Percentiles rank a stretch among this genome's conserved stretches.
These are phyloP conservation scores for Xylaria arbuscula DNA, from an alignment of 2,329 filamentous ascomycete species.

Conservation along the genomic window DNA sequence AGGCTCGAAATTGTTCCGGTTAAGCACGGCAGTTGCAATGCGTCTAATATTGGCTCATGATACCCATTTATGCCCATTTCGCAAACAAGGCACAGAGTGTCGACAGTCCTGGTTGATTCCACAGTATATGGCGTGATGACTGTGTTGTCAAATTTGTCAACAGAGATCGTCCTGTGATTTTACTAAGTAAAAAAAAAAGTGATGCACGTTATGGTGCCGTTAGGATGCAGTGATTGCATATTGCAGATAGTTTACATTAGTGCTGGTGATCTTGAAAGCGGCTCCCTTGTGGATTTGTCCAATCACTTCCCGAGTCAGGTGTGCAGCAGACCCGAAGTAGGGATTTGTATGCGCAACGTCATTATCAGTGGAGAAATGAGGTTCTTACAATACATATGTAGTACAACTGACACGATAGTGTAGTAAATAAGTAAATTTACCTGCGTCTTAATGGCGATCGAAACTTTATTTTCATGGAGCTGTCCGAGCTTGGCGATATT, in stretches of 20 bases:
- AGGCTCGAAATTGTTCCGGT: conserved; percentile 9
- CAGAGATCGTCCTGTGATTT: conserved; percentile 9
- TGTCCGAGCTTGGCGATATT: conserved; percentile 4
- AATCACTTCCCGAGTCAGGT: conserved; percentile 11
- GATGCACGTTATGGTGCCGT: not conserved
- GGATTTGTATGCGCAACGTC: not conserved
- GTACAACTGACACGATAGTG: too few species aligned
- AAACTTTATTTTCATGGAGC: not conserved
- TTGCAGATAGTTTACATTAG: not conserved
- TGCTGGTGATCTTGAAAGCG: conserved; percentile 20
- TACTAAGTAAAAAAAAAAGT: not conserved
- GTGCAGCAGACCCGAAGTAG: not conserved
- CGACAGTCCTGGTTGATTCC: not conserved
- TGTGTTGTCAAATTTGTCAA: conserved; percentile 8
- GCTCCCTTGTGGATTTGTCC: conserved; percentile 12
- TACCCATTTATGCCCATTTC: conserved; percentile 2
- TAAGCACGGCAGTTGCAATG: not conserved
- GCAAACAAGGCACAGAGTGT: not conserved
- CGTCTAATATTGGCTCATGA: conserved; percentile 9
- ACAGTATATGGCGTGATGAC: conserved; percentile 1
- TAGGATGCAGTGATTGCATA: not conserved
- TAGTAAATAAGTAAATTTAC: not conserved
- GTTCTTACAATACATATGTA: too few species aligned
- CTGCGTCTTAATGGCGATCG: not conserved
- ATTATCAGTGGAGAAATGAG: not conserved